Conservation (phyloP, 495 filamentous ascomycete genomes). For the Talaromyces borbonicus region DNA sequence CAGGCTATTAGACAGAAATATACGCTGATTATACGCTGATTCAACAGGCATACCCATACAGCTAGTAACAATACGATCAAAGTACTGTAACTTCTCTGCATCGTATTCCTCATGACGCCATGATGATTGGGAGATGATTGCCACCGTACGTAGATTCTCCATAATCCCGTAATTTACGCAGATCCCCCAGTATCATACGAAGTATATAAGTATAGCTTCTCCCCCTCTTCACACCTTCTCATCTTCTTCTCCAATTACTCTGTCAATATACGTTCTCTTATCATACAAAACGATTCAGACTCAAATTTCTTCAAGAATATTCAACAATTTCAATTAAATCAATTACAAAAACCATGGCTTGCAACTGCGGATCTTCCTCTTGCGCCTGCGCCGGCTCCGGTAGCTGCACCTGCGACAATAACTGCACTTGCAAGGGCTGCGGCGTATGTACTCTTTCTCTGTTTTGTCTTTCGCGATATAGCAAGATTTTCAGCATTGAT, state of each 20-base stretch:
- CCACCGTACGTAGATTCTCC: no score
- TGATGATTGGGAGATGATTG: not conserved
- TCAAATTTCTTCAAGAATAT: no score
- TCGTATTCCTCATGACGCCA: not conserved
- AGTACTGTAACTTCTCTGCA: no score
- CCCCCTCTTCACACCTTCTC: not conserved
- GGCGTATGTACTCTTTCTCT: conserved; percentile 26
- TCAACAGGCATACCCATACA: no score
- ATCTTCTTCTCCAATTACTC: not conserved
- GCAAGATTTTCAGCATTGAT: no score
- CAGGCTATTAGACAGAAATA: no score
- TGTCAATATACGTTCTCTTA: not conserved
- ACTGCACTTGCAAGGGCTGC: conserved; percentile 37
- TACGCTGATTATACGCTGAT: no score
- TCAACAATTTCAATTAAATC: not conserved
- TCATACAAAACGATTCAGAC: no score
- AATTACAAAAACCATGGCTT: conserved; percentile 23
- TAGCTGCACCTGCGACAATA: conserved; percentile 28
- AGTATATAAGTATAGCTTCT: not conserved
- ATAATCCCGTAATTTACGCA: no score
- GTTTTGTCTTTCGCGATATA: not conserved
- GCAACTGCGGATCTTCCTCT: conserved; percentile 25
- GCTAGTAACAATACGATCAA: no score
- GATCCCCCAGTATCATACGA: no score
- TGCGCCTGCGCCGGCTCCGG: conserved; percentile 29